Conservation (phyloP, 768 basidiomycete genomes). For the Lentinula raphanica region DNA sequence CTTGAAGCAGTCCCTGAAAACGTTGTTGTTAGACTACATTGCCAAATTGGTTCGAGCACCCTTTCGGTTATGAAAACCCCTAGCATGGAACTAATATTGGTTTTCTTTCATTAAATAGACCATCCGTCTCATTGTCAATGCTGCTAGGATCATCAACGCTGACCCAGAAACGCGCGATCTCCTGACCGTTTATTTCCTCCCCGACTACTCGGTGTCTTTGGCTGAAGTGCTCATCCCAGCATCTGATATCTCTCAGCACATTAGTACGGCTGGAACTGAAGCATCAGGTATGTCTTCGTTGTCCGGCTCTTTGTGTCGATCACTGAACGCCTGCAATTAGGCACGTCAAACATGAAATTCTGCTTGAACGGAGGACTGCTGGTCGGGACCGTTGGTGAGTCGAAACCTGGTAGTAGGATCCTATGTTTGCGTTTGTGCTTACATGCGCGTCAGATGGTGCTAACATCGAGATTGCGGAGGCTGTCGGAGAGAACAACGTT, state of each 20-base stretch:
- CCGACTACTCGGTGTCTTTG: slow-evolving; percentile 87
- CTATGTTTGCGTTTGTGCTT: background rate
- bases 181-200: slow-evolving; percentile 89
- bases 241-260: slow-evolving; percentile 92
- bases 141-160: slow-evolving; percentile 70
- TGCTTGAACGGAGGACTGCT: slow-evolving; percentile 87
- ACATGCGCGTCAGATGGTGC: slow-evolving; percentile 65
- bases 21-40: slow-evolving; percentile 59
- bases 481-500: slow-evolving; percentile 89
- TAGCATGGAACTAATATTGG: no score
- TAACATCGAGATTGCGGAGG: slow-evolving; percentile 95
- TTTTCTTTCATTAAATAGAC: slow-evolving; percentile 42
- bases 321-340: background rate
- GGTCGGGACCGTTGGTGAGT: slow-evolving; percentile 71
- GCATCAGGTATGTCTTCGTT: slow-evolving; percentile 42
- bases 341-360: slow-evolving; percentile 84
- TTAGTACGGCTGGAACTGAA: slow-evolving; percentile 96
- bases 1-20: background rate
- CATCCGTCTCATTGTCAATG: slow-evolving; percentile 91
- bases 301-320: background rate
- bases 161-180: slow-evolving; percentile 87
- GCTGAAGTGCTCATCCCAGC: slow-evolving; percentile 88
- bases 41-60: slow-evolving; percentile 67
- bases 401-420: background rate
- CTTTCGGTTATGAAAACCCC: no score